Base-by-base conservation (phyloP, 495 filamentous ascomycete species). In the Aspergillus incahuasiensis region DNA sequence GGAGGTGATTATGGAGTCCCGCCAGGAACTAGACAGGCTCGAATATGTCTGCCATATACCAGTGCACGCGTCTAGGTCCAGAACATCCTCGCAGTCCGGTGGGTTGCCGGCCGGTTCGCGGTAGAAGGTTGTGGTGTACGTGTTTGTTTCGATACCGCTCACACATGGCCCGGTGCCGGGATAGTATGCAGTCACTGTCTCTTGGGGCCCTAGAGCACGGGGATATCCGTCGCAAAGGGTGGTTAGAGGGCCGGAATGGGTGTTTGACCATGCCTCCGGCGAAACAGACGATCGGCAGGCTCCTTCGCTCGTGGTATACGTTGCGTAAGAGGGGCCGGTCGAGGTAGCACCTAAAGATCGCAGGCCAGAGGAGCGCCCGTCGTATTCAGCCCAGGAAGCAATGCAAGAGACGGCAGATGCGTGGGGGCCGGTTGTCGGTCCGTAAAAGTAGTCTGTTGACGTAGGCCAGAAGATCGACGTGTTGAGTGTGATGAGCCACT, bases 391-490 rank as follows among this genome's bases (percentile, higher is more conserved):
- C 62, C 62, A 67, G 21, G 59, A 48, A 1, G 65, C 65, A 30
- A 63, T 64, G 22, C 65, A 67, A 15, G 56, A 46, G 8, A 67
- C 65, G 5, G 41, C 62, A 3, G 65, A 56, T 5, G 65, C 62
- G 7, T 53, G 18, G 3, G 65, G 55, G 9, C 65, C 65, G n/a
- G 53, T 54, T 3, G 64, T 67, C 12, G 64, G 64, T 2, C 64
- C 64, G 32, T 67, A 67, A 22, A 52, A 64, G 51, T 67, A 67
- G 47, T 67, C 38, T 4, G 65, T 67, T 7, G 65, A 63, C 2
- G 65, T 67, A 1, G 65, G 65, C 65, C 65, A 67, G 56, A 67
- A 67, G n/a, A 67, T 46, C 15, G 59, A 42, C 0, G 65, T 61
- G 48, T 63, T 59, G 24, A 34, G 51, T 4, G 54, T 64, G 48